These are phyloP conservation scores for Kokia cookei DNA, from an alignment of 441 rosid species.

Conservation along the genomic window DNA sequence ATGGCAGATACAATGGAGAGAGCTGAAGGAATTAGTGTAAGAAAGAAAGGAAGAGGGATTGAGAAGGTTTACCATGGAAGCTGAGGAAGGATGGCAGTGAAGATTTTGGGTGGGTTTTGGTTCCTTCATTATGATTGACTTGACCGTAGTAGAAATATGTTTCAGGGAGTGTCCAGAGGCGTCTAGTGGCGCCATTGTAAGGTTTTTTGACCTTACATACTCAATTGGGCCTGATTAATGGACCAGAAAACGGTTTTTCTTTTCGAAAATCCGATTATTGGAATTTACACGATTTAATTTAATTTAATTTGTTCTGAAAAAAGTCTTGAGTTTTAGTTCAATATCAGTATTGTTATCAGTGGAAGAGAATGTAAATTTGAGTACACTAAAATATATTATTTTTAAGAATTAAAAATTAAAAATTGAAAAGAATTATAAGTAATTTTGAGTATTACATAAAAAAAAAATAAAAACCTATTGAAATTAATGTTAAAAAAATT, in stretches of 20 bases:
- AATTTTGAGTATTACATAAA: too few species aligned
- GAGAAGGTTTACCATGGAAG: slow-evolving; percentile 7
- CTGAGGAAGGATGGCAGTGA: neutral
- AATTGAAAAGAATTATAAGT: too few species aligned
- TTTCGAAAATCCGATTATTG: neutral
- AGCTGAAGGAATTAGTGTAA: neutral
- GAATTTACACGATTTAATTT: too few species aligned
- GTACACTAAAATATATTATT: too few species aligned
- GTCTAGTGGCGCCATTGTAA: neutral
- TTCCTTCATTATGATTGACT: neutral
- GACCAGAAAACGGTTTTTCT: neutral
- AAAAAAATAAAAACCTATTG: too few species aligned
- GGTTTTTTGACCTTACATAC: neutral
- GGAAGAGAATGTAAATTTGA: too few species aligned
- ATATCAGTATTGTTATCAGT: too few species aligned
- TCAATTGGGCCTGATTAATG: neutral
- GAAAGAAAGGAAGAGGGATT: neutral
- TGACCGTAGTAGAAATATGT: too few species aligned
- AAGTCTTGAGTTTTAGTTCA: too few species aligned
- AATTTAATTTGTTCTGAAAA: neutral
- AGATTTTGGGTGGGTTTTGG: neutral
- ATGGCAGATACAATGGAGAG: neutral
- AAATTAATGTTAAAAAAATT: too few species aligned
- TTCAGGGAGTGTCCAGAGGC: neutral
- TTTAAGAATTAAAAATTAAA: too few species aligned